A percentile compares a stretch with the other conserved stretches of the same genome.
These are phyloP conservation scores for Capsicum baccatum DNA, from an alignment of 257 asterid genomes.

Conservation along the genomic window DNA sequence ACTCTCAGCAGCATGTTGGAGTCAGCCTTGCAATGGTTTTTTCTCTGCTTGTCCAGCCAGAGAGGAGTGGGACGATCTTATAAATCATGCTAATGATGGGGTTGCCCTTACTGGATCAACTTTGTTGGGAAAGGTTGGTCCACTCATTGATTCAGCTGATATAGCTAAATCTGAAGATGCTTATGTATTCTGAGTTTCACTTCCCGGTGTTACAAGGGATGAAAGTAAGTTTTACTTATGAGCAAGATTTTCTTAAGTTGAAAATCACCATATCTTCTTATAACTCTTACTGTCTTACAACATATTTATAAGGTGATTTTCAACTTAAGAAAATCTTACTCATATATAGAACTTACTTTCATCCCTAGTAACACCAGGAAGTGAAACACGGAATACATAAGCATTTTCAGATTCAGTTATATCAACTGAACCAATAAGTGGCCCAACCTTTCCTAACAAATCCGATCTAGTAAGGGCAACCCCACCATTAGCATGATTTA, in stretches of 20 bases:
- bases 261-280: not conserved
- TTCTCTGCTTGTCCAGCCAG: constrained; percentile 37
- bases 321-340: no score
- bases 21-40: constrained; percentile 47
- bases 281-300: not conserved
- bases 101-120: constrained; percentile 48
- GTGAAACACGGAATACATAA: no score
- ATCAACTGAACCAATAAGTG: no score
- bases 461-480: no score
- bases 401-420: no score
- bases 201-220: constrained; percentile 51
- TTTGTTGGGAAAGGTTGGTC: constrained; percentile 47
- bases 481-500: no score
- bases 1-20: not conserved
- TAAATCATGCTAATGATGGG: constrained; percentile 41
- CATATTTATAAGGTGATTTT: not conserved
- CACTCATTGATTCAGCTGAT: constrained; percentile 47
- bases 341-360: no score
- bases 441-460: no score
- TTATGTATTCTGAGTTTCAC: constrained; percentile 51
- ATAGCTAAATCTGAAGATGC: constrained; percentile 45
- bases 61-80: constrained; percentile 45
- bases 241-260: not conserved
- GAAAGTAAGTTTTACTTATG: constrained; percentile 38
- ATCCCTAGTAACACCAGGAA: no score